A percentile compares a stretch with the other conserved stretches of the same genome.
Conservation (phyloP, 2,329 filamentous ascomycete genomes). For the Fusarium sp. region DNA sequence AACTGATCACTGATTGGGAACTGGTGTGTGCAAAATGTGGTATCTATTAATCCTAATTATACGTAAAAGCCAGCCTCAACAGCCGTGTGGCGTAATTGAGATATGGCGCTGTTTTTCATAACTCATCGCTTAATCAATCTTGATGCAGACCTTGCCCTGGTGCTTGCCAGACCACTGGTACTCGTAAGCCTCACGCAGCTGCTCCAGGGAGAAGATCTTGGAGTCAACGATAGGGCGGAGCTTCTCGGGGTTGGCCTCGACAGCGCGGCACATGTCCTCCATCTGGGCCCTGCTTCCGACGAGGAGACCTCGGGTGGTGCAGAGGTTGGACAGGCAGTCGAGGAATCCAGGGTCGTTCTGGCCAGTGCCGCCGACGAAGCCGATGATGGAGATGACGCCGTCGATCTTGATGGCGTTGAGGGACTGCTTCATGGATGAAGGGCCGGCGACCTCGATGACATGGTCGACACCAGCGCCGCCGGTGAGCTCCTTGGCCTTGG, state of each 20-base stretch:
- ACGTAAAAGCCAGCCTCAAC: not conserved
- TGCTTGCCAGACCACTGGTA: conserved; percentile 56
- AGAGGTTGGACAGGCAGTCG: conserved; percentile 50
- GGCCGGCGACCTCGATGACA: conserved; percentile 63
- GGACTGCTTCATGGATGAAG: conserved; percentile 59
- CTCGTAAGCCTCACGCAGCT: conserved; percentile 60
- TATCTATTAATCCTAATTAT: conserved; percentile 29
- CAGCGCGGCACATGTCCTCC: conserved; percentile 65
- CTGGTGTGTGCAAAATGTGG: conserved; percentile 6
- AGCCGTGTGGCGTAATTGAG: not conserved
- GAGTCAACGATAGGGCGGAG: conserved; percentile 62
- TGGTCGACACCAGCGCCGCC: conserved; percentile 62
- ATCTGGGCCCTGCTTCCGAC: conserved; percentile 62
- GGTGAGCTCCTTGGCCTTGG: conserved; percentile 58
- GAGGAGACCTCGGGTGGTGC: conserved; percentile 61
- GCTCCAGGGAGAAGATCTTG: conserved; percentile 60
- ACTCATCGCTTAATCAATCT: conserved; percentile 47
- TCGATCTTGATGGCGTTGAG: conserved; percentile 61
- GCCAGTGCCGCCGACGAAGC: conserved; percentile 52
- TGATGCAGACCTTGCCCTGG: conserved; percentile 56
- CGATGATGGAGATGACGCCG: conserved; percentile 60
- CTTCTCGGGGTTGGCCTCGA: conserved; percentile 61
- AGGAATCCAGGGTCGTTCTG: conserved; percentile 52
- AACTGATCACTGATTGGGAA: not conserved
- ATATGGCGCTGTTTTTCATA: not conserved